A percentile compares a stretch with the other conserved stretches of the same genome.
These are phyloP conservation scores for Boletus huronensis DNA, from an alignment of 768 basidiomycete species.

Conservation along the genomic window DNA sequence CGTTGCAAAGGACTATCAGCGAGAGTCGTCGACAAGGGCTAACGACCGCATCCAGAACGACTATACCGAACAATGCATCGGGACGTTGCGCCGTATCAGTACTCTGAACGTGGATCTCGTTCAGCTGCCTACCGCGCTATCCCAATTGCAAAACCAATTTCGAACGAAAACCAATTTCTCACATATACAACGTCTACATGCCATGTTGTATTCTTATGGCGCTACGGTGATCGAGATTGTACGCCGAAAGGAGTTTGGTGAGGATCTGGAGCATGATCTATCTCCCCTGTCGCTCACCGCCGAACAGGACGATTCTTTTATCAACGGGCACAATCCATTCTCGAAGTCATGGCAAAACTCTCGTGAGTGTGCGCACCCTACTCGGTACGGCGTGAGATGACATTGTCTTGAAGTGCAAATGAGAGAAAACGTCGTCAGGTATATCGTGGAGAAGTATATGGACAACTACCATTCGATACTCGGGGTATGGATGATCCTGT, in stretches of 20 bases:
- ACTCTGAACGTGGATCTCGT: constrained; percentile 79
- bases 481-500: constrained; percentile 78
- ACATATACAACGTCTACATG: constrained; percentile 87
- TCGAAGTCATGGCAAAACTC: constrained; percentile 84
- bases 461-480: constrained; percentile 84
- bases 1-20: background rate
- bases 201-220: constrained; percentile 88
- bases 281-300: constrained; percentile 1
- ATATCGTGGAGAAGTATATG: constrained; percentile 81
- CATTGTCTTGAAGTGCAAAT: constrained; percentile 44
- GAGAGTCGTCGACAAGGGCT: background rate
- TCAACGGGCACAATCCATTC: constrained; percentile 72
- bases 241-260: constrained; percentile 85
- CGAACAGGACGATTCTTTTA: constrained; percentile 71
- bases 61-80: constrained; percentile 65
- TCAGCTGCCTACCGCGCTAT: constrained; percentile 62
- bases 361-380: constrained; percentile 51
- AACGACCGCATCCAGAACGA: constrained; percentile 51
- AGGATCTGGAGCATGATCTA: constrained; percentile 24
- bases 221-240: constrained; percentile 90
- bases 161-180: constrained; percentile 79
- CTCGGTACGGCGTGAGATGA: constrained; percentile 4
- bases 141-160: constrained; percentile 66
- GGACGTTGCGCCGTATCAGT: constrained; percentile 71
- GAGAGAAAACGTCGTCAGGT: constrained; percentile 82